Evolutionary conservation across 2,329 filamentous ascomycete species (phyloP).

Genomic region (Epichloe gansuensis): DNA sequence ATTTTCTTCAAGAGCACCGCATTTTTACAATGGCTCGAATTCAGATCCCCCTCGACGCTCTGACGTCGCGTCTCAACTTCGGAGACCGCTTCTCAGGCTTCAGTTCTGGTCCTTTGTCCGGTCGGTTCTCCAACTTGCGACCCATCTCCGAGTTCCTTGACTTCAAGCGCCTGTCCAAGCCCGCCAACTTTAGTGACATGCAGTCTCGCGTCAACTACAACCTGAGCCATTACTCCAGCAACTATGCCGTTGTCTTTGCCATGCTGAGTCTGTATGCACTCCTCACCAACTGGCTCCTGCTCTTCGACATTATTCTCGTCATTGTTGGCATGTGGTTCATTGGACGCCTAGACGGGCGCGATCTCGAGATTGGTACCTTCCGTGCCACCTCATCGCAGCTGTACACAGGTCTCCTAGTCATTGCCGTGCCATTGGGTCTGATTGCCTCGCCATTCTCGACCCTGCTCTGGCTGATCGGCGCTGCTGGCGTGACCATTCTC

Average conservation of each 20-base stretch:
- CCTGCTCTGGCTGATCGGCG: slow-evolving; percentile 89
- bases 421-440: slow-evolving; percentile 74
- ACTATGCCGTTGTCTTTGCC: slow-evolving; percentile 86
- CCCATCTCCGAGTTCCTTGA: slow-evolving; percentile 91
- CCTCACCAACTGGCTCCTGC: slow-evolving; percentile 71
- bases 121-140: slow-evolving; percentile 83
- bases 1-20: not conserved
- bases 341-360: slow-evolving; percentile 74
- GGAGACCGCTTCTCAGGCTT: slow-evolving; percentile 74
- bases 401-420: slow-evolving; percentile 74
- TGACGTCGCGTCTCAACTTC: slow-evolving; percentile 84
- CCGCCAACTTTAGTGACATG: slow-evolving; percentile 76
- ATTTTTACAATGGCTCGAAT: slow-evolving; percentile 59
- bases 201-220: slow-evolving; percentile 97
- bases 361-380: slow-evolving; percentile 74
- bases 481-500: slow-evolving; percentile 82
- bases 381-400: slow-evolving; percentile 83
- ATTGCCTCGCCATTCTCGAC: slow-evolving; percentile 75
- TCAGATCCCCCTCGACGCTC: slow-evolving; percentile 79
- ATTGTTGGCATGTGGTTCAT: slow-evolving; percentile 82
- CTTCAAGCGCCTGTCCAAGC: slow-evolving; percentile 90
- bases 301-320: slow-evolving; percentile 87
- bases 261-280: slow-evolving; percentile 95
- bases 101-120: slow-evolving; percentile 62
- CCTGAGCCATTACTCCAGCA: slow-evolving; percentile 92